Percentiles rank a stretch among this genome's conserved stretches.
Evolutionary conservation across 139 green algal genomes (phyloP).

Genomic region (Ettlia oleoabundans): DNA sequence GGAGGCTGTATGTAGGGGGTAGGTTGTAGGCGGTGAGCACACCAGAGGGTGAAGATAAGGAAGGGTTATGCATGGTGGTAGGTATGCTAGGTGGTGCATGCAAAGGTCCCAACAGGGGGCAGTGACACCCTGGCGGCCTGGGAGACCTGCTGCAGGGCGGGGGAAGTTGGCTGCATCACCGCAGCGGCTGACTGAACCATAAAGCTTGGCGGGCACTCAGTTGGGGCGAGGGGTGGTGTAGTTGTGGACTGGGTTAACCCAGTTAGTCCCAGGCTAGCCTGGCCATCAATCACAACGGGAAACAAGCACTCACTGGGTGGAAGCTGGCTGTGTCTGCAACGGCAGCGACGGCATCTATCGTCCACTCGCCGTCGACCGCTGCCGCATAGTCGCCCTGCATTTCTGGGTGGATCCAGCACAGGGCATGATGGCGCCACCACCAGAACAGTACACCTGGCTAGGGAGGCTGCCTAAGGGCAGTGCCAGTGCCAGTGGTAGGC

Average conservation of each 20-base stretch:
- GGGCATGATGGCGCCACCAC: not conserved
- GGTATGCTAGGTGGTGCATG: too few relatives aligned
- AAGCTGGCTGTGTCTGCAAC: constrained; percentile 51
- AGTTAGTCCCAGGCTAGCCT: not conserved
- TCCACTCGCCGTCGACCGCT: constrained; percentile 48
- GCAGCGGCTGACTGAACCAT: too few relatives aligned
- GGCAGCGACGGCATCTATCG: constrained; percentile 49
- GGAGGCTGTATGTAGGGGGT: not conserved
- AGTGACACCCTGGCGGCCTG: too few relatives aligned
- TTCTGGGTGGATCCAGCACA: not conserved
- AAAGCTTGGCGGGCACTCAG: too few relatives aligned
- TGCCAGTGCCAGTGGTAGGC: not conserved
- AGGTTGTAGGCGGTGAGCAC: not conserved
- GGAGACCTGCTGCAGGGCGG: too few relatives aligned
- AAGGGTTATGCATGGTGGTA: too few relatives aligned
- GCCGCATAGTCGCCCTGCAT: constrained; percentile 53
- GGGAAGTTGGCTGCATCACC: too few relatives aligned
- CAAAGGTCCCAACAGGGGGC: too few relatives aligned
- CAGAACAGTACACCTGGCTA: too few relatives aligned
- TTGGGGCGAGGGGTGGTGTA: too few relatives aligned
- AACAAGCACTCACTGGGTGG: constrained; percentile 39
- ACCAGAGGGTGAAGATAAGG: not conserved
- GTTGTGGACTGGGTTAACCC: not conserved
- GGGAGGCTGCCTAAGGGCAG: too few relatives aligned
- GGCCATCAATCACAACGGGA: not conserved